Conservation (phyloP, 2,329 filamentous ascomycete species). For the Xylariaceae sp. region DNA sequence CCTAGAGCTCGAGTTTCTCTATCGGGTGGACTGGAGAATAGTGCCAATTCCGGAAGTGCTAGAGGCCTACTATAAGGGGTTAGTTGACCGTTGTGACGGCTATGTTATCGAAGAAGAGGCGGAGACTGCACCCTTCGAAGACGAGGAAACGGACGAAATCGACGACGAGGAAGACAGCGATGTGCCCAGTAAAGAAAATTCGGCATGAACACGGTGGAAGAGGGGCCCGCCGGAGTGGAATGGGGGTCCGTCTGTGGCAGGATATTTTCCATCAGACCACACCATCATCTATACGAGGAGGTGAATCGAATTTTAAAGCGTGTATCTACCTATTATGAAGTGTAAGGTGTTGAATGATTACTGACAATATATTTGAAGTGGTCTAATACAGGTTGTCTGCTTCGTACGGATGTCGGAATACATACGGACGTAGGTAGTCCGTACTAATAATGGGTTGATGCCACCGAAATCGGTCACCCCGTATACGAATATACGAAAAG, state of each 20-base stretch:
- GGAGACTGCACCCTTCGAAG: slow-evolving; percentile 26
- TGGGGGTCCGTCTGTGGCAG: slow-evolving; percentile 9
- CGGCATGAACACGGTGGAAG: slow-evolving; percentile 5
- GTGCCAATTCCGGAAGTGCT: slow-evolving; percentile 92
- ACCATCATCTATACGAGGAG: background rate
- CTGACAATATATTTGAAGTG: too few species aligned
- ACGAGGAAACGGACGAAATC: slow-evolving; percentile 33
- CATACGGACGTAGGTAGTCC: too few species aligned
- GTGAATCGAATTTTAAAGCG: background rate
- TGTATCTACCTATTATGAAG: background rate
- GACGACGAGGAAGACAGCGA: slow-evolving; percentile 24
- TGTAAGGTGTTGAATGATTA: background rate
- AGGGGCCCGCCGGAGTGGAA: background rate
- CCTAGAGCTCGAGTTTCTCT: slow-evolving; percentile 88
- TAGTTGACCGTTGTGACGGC: slow-evolving; percentile 64
- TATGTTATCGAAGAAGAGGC: slow-evolving; percentile 48
- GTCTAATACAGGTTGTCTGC: too few species aligned
- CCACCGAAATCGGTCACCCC: too few species aligned
- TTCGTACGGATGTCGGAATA: too few species aligned
- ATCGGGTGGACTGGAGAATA: slow-evolving; percentile 92
- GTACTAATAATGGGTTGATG: too few species aligned
- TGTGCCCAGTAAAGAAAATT: slow-evolving; percentile 8
- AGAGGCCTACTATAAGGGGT: slow-evolving; percentile 84
- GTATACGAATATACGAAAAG: too few species aligned
- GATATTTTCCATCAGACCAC: slow-evolving; percentile 1